Evolutionary conservation across 441 rosid genomes (phyloP).

Genomic region (Erysimum pusillum): DNA sequence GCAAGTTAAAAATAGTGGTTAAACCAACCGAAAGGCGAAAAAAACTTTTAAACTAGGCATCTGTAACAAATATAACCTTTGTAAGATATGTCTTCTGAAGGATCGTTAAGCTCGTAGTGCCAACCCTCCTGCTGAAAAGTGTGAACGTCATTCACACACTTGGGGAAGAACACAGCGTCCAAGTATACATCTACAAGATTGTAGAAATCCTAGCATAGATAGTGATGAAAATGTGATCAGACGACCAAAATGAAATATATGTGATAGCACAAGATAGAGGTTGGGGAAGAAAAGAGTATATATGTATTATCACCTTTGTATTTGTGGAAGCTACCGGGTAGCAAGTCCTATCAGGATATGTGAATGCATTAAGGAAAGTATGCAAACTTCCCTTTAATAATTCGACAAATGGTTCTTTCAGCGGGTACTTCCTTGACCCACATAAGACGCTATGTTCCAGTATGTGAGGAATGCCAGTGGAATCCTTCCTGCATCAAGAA

Average conservation of each 20-base stretch:
- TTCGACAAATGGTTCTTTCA: conserved; percentile 95
- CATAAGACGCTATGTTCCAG: conserved; percentile 92
- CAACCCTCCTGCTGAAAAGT: conserved; percentile 99
- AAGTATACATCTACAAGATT: conserved; percentile 94
- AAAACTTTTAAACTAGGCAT: background rate
- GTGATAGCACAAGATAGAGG: background rate
- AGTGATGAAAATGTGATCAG: conserved; percentile 29
- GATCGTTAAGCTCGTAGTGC: conserved; percentile 91
- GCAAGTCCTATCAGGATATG: conserved; percentile 96
- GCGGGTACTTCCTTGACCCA: conserved; percentile 91
- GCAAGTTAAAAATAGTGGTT: background rate
- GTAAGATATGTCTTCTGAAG: conserved; percentile 85
- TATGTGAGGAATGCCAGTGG: conserved; percentile 95
- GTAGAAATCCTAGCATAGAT: conserved; percentile 77
- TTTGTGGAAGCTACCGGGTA: conserved; percentile 96
- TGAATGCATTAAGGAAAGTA: conserved; percentile 89
- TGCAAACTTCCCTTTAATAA: conserved; percentile 87
- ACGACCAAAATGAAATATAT: conserved; percentile 15
- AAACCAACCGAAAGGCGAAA: background rate
- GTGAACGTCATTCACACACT: conserved; percentile 86
- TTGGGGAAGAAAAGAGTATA: background rate
- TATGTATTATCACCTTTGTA: conserved; percentile 59
- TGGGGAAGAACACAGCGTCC: conserved; percentile 97
- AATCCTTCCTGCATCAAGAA: conserved; percentile 78
- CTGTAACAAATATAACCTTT: conserved; percentile 63